A percentile compares a stretch with the other conserved stretches of the same genome.
Conservation (phyloP, 164 flowering plant genomes). For the Vitis cinerea region DNA sequence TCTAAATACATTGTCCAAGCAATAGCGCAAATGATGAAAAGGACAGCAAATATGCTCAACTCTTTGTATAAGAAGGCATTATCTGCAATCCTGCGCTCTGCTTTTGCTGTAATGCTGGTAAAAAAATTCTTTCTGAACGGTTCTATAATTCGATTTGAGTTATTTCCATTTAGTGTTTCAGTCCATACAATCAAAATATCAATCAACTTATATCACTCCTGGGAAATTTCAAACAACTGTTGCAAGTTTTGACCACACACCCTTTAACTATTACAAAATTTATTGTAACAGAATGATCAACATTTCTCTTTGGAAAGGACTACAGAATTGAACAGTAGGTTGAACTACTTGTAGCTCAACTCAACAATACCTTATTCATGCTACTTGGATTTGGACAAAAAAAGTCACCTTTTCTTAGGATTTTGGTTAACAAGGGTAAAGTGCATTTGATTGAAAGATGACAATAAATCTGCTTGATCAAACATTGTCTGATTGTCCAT, state of each 20-base stretch:
- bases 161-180: too few relatives aligned
- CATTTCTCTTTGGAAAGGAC: neutral
- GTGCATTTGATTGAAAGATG: neutral
- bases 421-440: too few relatives aligned
- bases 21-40: constrained; percentile 36
- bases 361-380: neutral
- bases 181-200: too few relatives aligned
- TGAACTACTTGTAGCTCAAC: neutral
- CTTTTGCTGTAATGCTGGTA: constrained; percentile 69
- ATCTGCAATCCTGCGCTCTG: constrained; percentile 58
- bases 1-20: constrained; percentile 30
- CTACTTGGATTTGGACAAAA: neutral
- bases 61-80: constrained; percentile 56
- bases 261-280: neutral
- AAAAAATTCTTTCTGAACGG: constrained; percentile 8
- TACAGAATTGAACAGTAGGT: neutral
- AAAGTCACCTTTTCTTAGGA: too few relatives aligned
- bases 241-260: too few relatives aligned
- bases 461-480: neutral
- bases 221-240: too few relatives aligned
- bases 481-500: neutral
- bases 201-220: too few relatives aligned
- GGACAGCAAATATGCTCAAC: constrained; percentile 43
- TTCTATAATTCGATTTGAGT: neutral
- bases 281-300: neutral